Evolutionary conservation across 2,329 filamentous ascomycete genomes (phyloP).

Genomic region (Dothistroma septosporum): DNA sequence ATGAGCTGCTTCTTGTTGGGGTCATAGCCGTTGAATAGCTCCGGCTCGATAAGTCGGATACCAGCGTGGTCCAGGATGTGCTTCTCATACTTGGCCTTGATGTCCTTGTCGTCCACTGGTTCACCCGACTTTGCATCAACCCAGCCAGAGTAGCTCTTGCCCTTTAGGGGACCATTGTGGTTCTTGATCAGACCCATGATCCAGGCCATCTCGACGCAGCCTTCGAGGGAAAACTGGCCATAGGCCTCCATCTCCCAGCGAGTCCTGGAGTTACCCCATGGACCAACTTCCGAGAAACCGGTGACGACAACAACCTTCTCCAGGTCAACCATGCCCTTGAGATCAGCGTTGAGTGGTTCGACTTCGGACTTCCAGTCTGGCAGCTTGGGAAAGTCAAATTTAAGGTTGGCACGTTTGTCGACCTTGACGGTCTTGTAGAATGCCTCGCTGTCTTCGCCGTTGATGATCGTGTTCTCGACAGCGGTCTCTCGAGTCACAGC

Average conservation of each 20-base stretch:
- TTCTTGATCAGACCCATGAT: slow-evolving; percentile 99
- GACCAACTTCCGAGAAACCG: slow-evolving; percentile 91
- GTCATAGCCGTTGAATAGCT: slow-evolving; percentile 94
- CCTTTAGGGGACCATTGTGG: slow-evolving; percentile 93
- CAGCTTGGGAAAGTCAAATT: slow-evolving; percentile 87
- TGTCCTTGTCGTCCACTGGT: slow-evolving; percentile 94
- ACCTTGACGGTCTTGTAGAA: slow-evolving; percentile 93
- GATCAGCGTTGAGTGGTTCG: slow-evolving; percentile 77
- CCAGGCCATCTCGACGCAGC: slow-evolving; percentile 99
- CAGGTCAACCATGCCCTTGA: slow-evolving; percentile 97
- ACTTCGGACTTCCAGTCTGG: slow-evolving; percentile 91
- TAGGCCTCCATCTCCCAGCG: slow-evolving; percentile 99
- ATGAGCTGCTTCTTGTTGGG: slow-evolving; percentile 98
- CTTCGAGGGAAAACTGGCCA: slow-evolving; percentile 94
- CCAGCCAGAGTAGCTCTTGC: slow-evolving; percentile 94
- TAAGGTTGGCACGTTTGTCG: slow-evolving; percentile 93
- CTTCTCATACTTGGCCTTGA: slow-evolving; percentile 97
- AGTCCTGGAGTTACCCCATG: slow-evolving; percentile 97
- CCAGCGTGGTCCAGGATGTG: slow-evolving; percentile 92
- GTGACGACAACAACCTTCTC: slow-evolving; percentile 98
- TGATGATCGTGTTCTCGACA: slow-evolving; percentile 95
- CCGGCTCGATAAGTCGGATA: slow-evolving; percentile 95
- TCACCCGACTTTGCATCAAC: slow-evolving; percentile 92
- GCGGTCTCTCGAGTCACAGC: slow-evolving; percentile 94
- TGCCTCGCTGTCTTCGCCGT: slow-evolving; percentile 85